Evolutionary conservation across 345 rosid genomes (phyloP).

Genomic region (Camelina hispida): DNA sequence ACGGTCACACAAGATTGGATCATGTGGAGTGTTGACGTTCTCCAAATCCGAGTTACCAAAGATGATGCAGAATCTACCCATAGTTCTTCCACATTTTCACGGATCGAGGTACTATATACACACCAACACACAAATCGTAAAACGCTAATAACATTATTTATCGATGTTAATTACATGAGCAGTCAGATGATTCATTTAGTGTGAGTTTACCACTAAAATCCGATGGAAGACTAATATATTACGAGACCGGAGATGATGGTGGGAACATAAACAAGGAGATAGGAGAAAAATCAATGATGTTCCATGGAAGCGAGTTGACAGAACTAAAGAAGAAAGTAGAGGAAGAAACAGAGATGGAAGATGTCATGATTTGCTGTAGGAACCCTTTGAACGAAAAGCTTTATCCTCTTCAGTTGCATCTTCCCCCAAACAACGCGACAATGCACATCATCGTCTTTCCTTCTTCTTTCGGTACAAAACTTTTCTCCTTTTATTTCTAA

Average conservation of each 20-base stretch:
- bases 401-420: slow-evolving; percentile 79
- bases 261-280: slow-evolving; percentile 49
- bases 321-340: slow-evolving; percentile 62
- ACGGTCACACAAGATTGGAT: slow-evolving; percentile 66
- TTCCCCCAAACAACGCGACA: slow-evolving; percentile 80
- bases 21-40: slow-evolving; percentile 70
- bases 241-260: slow-evolving; percentile 57
- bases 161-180: background rate
- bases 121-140: too few species aligned
- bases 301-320: slow-evolving; percentile 68
- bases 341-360: slow-evolving; percentile 63
- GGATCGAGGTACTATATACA: slow-evolving; percentile 32
- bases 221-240: slow-evolving; percentile 68
- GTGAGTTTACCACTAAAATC: slow-evolving; percentile 17
- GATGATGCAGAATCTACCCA: slow-evolving; percentile 33
- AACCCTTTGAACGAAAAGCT: slow-evolving; percentile 77
- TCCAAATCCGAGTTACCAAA: slow-evolving; percentile 44
- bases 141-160: background rate
- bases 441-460: slow-evolving; percentile 77
- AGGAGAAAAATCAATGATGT: slow-evolving; percentile 50
- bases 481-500: background rate
- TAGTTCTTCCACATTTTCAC: slow-evolving; percentile 33
- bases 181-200: background rate
- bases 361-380: slow-evolving; percentile 59
- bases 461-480: slow-evolving; percentile 31